Percentiles rank a stretch among this genome's conserved stretches.
These are phyloP conservation scores for Abelmoschus esculentus DNA, from an alignment of 345 rosid genomes.

Conservation along the genomic window DNA sequence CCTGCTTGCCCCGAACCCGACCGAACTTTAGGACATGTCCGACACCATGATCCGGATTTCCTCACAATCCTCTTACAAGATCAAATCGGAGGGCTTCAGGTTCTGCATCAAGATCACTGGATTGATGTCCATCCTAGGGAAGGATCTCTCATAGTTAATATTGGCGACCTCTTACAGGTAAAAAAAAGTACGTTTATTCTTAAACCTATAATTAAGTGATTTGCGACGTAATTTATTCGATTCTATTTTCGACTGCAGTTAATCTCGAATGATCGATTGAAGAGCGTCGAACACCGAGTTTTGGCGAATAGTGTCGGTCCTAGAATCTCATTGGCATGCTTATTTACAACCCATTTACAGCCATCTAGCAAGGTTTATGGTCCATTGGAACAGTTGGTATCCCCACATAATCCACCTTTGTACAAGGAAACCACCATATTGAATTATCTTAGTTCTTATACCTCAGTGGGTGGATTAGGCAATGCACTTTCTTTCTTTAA, in stretches of 20 bases:
- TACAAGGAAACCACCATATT: slow-evolving; percentile 10
- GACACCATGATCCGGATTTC: slow-evolving; percentile 16
- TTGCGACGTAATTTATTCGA: no score
- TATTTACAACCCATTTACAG: slow-evolving; percentile 10
- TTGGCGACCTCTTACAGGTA: slow-evolving; percentile 23
- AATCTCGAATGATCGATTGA: slow-evolving; percentile 16
- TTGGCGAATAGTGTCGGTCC: slow-evolving; percentile 17
- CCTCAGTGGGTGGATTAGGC: background rate
- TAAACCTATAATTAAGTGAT: no score
- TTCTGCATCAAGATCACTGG: slow-evolving; percentile 18
- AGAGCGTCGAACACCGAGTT: slow-evolving; percentile 21
- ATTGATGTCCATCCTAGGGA: slow-evolving; percentile 11
- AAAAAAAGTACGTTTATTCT: no score
- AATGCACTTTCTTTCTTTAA: slow-evolving; percentile 8
- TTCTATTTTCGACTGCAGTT: slow-evolving; percentile 5
- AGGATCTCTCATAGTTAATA: slow-evolving; percentile 16
- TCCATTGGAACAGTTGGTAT: slow-evolving; percentile 15
- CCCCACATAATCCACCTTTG: slow-evolving; percentile 16
- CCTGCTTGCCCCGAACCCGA: slow-evolving; percentile 27
- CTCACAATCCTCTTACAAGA: slow-evolving; percentile 20
- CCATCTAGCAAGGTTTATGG: slow-evolving; percentile 12
- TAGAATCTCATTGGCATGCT: slow-evolving; percentile 21
- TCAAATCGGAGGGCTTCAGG: slow-evolving; percentile 17
- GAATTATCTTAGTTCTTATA: background rate
- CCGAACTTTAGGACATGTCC: slow-evolving; percentile 16